Evolutionary conservation across 208 protist genomes (phyloP).

Genomic region (Leptomonas pyrrhocoris): DNA sequence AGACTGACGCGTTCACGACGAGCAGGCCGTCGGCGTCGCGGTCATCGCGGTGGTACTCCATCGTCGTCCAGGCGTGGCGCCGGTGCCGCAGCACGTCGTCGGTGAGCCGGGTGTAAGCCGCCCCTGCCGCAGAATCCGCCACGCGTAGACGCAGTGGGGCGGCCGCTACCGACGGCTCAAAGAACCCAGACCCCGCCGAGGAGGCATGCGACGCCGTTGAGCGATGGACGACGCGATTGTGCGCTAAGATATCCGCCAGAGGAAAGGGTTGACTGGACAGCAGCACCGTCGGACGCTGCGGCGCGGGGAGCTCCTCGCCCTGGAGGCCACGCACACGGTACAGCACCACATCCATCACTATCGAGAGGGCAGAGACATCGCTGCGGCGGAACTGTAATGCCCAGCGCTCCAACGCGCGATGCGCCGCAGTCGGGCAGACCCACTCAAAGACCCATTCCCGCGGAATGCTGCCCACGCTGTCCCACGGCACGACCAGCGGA

Average conservation of each 20-base stretch:
- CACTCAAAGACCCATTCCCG: constrained; percentile 59
- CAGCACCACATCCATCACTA: constrained; percentile 67
- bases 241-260: constrained; percentile 33
- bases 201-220: not conserved
- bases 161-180: not conserved
- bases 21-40: constrained; percentile 46
- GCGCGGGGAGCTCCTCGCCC: constrained; percentile 51
- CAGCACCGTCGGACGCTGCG: constrained; percentile 59
- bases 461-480: constrained; percentile 44
- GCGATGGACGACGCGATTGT: constrained; percentile 11
- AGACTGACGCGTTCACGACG: constrained; percentile 77
- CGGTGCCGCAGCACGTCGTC: constrained; percentile 72
- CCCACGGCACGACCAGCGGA: constrained; percentile 62
- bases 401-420: constrained; percentile 31
- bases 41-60: constrained; percentile 61
- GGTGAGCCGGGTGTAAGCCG: constrained; percentile 66
- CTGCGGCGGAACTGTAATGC: constrained; percentile 3
- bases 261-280: constrained; percentile 53
- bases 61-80: constrained; percentile 35
- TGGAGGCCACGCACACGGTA: constrained; percentile 64
- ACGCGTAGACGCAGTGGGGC: constrained; percentile 47
- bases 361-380: constrained; percentile 22
- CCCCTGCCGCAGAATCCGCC: constrained; percentile 43
- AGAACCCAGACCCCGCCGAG: too few relatives aligned
- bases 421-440: constrained; percentile 65